Evolutionary conservation across 495 filamentous ascomycete species (phyloP).

Genomic region (Talaromyces borbonicus): DNA sequence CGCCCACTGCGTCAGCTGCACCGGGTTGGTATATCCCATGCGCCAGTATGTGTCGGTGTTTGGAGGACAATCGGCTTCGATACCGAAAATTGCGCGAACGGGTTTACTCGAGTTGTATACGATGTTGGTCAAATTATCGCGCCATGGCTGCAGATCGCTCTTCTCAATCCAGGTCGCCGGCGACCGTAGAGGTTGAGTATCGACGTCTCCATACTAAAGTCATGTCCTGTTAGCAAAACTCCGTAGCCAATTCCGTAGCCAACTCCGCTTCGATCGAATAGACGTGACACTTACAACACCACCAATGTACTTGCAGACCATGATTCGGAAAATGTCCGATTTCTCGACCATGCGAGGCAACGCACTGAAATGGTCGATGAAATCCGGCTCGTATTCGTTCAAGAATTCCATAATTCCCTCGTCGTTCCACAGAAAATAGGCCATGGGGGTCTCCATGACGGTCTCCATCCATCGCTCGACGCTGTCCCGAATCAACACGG

Average conservation of each 20-base stretch:
- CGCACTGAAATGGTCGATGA: constrained; percentile 6
- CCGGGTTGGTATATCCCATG: constrained; percentile 15
- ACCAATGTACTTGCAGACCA: constrained; percentile 11
- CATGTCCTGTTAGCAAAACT: constrained; percentile 1
- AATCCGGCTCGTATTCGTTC: constrained; percentile 4
- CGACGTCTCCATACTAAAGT: constrained; percentile 13
- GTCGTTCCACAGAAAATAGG: constrained; percentile 14
- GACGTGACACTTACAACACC: constrained; percentile 12
- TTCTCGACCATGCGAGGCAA: constrained; percentile 9
- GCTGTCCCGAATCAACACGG: constrained; percentile 7
- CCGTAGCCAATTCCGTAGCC: too few relatives aligned
- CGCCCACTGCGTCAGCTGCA: constrained; percentile 16
- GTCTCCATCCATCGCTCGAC: constrained; percentile 12
- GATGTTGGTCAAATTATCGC: constrained; percentile 5
- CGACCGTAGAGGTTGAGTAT: constrained; percentile 11
- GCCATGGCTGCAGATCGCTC: constrained; percentile 9
- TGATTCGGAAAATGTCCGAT: constrained; percentile 13
- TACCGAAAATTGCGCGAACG: constrained; percentile 11
- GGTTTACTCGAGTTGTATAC: constrained; percentile 8
- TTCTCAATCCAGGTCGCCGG: constrained; percentile 11
- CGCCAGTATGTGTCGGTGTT: constrained; percentile 13
- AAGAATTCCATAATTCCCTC: constrained; percentile 10
- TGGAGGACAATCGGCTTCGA: constrained; percentile 11
- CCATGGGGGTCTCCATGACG: constrained; percentile 9
- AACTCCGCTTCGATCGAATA: too few relatives aligned